These are phyloP conservation scores for Hemileia vastatrix DNA, from an alignment of 1,284 basidiomycete genomes.

Conservation along the genomic window DNA sequence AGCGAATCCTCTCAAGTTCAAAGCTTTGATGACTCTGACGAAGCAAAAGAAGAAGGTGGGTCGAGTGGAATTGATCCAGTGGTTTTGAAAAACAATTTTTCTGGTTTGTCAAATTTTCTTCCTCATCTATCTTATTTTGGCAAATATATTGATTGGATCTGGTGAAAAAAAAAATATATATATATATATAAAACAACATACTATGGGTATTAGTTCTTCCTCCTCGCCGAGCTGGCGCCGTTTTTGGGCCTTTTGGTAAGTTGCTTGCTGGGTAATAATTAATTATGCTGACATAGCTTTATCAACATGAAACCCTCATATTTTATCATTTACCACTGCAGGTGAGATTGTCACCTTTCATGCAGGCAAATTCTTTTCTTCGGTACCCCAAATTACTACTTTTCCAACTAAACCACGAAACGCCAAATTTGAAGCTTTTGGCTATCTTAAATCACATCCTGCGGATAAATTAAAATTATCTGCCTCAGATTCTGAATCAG, in stretches of 20 bases:
- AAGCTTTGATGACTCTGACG: constrained; percentile 17
- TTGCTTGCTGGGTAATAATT: neutral
- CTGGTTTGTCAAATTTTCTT: no score
- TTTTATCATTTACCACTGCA: no score
- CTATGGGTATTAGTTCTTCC: no score
- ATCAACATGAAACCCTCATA: no score
- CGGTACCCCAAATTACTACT: neutral
- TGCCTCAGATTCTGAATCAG: constrained; percentile 19
- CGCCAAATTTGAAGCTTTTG: constrained; percentile 22
- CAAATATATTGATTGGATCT: no score
- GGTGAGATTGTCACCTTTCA: no score
- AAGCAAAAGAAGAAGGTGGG: constrained; percentile 12
- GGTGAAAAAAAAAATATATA: no score
- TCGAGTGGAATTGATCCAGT: constrained; percentile 13
- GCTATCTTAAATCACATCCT: constrained; percentile 8
- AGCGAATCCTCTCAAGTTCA: constrained; percentile 12
- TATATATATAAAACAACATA: no score
- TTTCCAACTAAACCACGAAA: constrained; percentile 7
- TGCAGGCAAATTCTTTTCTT: no score
- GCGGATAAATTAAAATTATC: neutral
- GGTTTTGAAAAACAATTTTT: constrained; percentile 18
- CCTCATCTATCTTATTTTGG: no score
- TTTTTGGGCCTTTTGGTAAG: constrained; percentile 13
- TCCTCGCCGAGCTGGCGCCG: constrained; percentile 14
- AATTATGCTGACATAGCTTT: no score